phyloP scores from a whole-genome alignment of 2,329 filamentous ascomycete species.

The Ascosphaera apis region DNA sequence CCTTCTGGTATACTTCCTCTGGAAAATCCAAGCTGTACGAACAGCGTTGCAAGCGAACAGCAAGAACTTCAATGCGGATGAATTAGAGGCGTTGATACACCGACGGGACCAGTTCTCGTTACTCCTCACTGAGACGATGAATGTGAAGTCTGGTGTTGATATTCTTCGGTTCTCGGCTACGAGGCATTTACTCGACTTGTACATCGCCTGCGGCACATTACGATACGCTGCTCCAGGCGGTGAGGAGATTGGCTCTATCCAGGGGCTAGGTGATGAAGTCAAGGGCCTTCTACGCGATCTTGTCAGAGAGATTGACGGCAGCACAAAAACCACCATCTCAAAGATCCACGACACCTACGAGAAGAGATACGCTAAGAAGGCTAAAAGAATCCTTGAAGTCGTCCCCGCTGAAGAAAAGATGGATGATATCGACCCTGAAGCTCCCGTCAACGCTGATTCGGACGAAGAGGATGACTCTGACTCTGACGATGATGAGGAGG shows the following conservation, averaged over 20 bases:
- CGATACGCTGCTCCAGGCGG: conserved; percentile 24
- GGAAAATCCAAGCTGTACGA: conserved; percentile 48
- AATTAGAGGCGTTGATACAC: conserved; percentile 46
- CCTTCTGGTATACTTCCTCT: conserved; percentile 80
- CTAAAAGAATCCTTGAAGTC: conserved; percentile 20
- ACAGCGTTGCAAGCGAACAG: conserved; percentile 30
- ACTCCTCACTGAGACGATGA: conserved; percentile 27
- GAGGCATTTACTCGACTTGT: conserved; percentile 57
- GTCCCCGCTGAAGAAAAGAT: conserved; percentile 10
- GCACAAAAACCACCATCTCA: conserved; percentile 42
- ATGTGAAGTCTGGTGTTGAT: conserved; percentile 34
- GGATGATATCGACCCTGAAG: conserved; percentile 40
- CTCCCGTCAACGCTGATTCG: conserved; percentile 41
- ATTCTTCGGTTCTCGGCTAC: conserved; percentile 55
- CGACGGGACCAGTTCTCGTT: conserved; percentile 29
- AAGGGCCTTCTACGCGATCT: conserved; percentile 35
- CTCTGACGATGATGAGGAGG: conserved; percentile 13
- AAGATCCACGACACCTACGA: conserved; percentile 60
- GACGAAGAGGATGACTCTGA: conserved; percentile 35
- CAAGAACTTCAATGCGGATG: conserved; percentile 34
- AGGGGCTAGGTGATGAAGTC: conserved; percentile 22
- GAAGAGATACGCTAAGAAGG: conserved; percentile 50
- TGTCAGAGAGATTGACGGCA: conserved; percentile 43
- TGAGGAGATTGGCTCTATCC: conserved; percentile 21
- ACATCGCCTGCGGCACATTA: conserved; percentile 56